Base-by-base conservation (phyloP, 2,329 filamentous ascomycete genomes). In the Elsinoe perseae region DNA sequence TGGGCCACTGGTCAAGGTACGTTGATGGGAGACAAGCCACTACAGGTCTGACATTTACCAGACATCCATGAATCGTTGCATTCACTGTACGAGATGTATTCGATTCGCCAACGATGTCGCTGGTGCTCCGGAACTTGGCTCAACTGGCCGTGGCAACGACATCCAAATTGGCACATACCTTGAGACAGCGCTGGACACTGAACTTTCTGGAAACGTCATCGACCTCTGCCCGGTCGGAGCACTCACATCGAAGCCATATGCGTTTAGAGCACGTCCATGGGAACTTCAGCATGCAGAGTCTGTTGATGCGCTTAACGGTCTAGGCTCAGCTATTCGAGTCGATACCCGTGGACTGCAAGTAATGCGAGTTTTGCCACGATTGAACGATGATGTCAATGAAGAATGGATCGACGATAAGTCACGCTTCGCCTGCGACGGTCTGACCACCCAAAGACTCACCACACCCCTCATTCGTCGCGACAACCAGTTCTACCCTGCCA, bases 351-450 rank as follows among this genome's bases (percentile, higher is more conserved):
- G 93, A 58, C 78, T 96, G 62, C 91, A 97, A 75, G 92, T 98
- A 53, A 95, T 98, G 91, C 86, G 93, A 65, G 80, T 98, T 59
- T 70, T 96, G 14, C 93, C 93, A 58, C 83, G 93, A 65, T 80
- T 98, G 60, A 98, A 98, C 71, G 93, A 98, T 69, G 91, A 97
- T 66, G 84, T 98, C 66, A 98, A 98, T 72, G 93, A 98, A 77
- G 93, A 98, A 74, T 98, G 93, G 93, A 97, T 98, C 72, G 93
- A 97, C 74, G 93, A 98, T 78, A 98, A 97, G 80, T 85, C 89
- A 38, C 84, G 93, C 62, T 98, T 97, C 71, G 92, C 93, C 40
- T 95, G 91, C 70, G 93, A 98, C 70, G 93, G 93, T 50, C 80
- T 98, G 63, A 95, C 91, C 81, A 97, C 92, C 46, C 93, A 98